Base-by-base conservation (phyloP, 164 flowering plant genomes). In the Tetrastigma voinierianum region DNA sequence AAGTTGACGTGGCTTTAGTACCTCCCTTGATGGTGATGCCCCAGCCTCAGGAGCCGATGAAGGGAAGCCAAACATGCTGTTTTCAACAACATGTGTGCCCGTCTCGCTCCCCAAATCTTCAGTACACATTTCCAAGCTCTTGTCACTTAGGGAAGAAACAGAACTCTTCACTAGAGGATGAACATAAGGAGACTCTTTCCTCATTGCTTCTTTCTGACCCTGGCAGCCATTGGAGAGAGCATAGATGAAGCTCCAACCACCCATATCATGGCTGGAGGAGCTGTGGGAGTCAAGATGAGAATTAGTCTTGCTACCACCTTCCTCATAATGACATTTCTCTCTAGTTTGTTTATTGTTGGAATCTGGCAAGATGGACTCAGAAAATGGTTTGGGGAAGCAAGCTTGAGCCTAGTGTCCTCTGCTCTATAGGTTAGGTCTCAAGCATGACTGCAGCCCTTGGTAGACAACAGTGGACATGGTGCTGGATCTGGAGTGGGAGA, bases 51-150 rank as follows among this genome's bases (percentile, higher is more conserved):
- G 56, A 46, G 62, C 66, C 32, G 65, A 67, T 12, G 80, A 73
- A 56, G 72, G 59, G 57, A 62, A 32, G 10, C 66, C 62, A 59
- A 80, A 68, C 46, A 67, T 63, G 57, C 48, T 57, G 70, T 67
- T 49, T 6, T 72, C 81, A 10, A 43, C 23, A 43, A 68, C 72
- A 21, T 73, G 78, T 16, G 62, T 65, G 46, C 90, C 88, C 0
- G 80, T 78, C 65, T 86, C 90, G 55, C 78, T 77, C 1, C 90
- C 85, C 14, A 86, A 24, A 47, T 72, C 81, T 51, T 86, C 90
- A 1, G 90, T 84, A 70, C 90, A 86, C 51, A 86, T 11, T 71
- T 75, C 71, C 71, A 86, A 69, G 81, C 87, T 84, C 54, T 68
- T 67, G n/a, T 71, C 66, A 46, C 82, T 81, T 3, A 86, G 81